Evolutionary conservation across 2,329 filamentous ascomycete species (phyloP), one percentile per base, ranked within the genome.

Genomic region (Penicillium fuscoglaucum): DNA sequence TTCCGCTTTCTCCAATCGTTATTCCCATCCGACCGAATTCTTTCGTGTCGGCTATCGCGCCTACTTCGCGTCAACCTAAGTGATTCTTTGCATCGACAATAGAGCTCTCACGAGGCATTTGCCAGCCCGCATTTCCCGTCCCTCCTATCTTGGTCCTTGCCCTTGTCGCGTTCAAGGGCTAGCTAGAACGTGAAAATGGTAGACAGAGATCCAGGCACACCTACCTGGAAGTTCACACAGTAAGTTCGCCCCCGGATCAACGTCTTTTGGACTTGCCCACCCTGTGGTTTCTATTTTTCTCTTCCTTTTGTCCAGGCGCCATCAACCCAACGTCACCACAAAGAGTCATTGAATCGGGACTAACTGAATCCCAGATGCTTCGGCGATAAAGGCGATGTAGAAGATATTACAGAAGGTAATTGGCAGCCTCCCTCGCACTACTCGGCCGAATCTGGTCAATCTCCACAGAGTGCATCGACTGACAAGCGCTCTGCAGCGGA

Each of bases 211-310:
- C 85, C 90, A 81, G 91, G 87, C 84, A 89, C 91, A 82, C 93
- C 93, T 76, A 98, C 93, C 81, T 98, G 93, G 93, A 98, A 98
- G 85, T 98, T 98, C 82, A 98, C 93, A 79, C 93, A 98, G 93
- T 96, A 90, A 79, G 91, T 84, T 60, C 49, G 44, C 39, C 44
- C 44, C 45, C 33, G 10, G 39, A 13, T 35, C 4, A 7, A 7
- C 40, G 48, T 55, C 58, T 60, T 52, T 48, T 31, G 39, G 47
- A 41, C 46, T 17, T 39, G 5, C 46, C 19, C 21, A 12, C 31
- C 46, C 17, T 15, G 17, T 21, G 43, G n/a, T 49, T 57, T 26
- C 17, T 21, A 26, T 40, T 15, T 43, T 49, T 53, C 21, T 28
- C 28, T 45, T 26, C 21, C 41, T 28, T 28, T 26, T 29, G 31